Conservation (phyloP, 2,329 filamentous ascomycete genomes). For the Neonectria punicea region DNA sequence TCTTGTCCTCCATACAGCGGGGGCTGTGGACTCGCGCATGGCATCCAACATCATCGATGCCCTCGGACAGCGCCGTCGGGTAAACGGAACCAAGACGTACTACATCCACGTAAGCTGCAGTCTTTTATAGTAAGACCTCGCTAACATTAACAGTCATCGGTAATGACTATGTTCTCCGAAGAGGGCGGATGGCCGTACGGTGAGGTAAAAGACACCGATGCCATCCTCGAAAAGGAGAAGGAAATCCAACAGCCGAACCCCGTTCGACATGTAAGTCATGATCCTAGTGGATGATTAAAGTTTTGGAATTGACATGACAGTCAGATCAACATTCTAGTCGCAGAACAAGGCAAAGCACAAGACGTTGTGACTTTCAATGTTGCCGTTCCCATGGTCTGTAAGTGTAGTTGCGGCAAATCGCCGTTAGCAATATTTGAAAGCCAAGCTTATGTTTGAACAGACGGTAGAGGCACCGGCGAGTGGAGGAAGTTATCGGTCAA, state of each 20-base stretch:
- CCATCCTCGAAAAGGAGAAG: constrained; percentile 45
- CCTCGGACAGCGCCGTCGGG: constrained; percentile 45
- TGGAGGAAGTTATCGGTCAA: constrained; percentile 49
- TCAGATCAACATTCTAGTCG: constrained; percentile 45
- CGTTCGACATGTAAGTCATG: constrained; percentile 41
- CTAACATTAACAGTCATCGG: constrained; percentile 40
- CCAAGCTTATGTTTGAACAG: constrained; percentile 32
- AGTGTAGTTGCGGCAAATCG: constrained; percentile 11
- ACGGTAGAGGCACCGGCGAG: constrained; percentile 47
- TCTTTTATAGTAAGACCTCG: neutral
- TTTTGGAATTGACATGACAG: neutral
- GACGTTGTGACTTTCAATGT: constrained; percentile 46
- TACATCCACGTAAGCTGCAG: constrained; percentile 48
- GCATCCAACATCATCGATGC: constrained; percentile 46
- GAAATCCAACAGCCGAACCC: constrained; percentile 40
- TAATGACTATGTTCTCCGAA: constrained; percentile 40
- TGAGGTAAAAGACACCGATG: constrained; percentile 45
- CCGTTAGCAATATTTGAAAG: neutral
- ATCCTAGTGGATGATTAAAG: too few species aligned
- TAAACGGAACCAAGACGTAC: constrained; percentile 41
- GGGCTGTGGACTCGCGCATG: constrained; percentile 42
- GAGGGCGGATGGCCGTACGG: constrained; percentile 47
- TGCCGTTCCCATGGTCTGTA: constrained; percentile 44
- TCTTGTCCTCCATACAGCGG: constrained; percentile 51
- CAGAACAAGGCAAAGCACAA: constrained; percentile 42